phyloP scores from a whole-genome alignment of 768 basidiomycete genomes.

The Mycena pura region DNA sequence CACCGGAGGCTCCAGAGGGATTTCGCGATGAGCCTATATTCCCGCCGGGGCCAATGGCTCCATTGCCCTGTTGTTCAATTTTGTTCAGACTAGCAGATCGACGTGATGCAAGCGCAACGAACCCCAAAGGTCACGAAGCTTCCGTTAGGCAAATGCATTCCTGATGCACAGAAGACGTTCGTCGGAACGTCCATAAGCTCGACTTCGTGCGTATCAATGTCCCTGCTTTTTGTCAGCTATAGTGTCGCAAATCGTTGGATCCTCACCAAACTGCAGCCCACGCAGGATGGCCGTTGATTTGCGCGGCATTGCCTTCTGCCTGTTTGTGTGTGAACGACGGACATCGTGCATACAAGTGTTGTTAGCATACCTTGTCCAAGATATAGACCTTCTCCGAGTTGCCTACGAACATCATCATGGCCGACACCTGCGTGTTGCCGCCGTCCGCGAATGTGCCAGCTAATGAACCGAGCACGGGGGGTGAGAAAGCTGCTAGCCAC shows the following conservation, averaged over 20 bases:
- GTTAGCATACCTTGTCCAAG: slow-evolving; percentile 71
- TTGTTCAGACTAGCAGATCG: too few species aligned
- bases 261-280: slow-evolving; percentile 54
- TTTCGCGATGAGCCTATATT: slow-evolving; percentile 57
- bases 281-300: slow-evolving; percentile 64
- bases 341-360: background rate
- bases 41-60: slow-evolving; percentile 75
- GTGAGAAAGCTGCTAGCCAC: slow-evolving; percentile 32
- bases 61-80: too few species aligned
- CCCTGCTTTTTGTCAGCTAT: slow-evolving; percentile 47
- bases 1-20: slow-evolving; percentile 50
- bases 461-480: slow-evolving; percentile 33
- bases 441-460: slow-evolving; percentile 45
- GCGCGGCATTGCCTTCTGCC: slow-evolving; percentile 68
- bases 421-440: slow-evolving; percentile 43
- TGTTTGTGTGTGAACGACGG: slow-evolving; percentile 30
- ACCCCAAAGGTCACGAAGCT: slow-evolving; percentile 51
- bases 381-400: slow-evolving; percentile 76
- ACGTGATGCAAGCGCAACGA: slow-evolving; percentile 72
- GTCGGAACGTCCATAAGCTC: slow-evolving; percentile 74
- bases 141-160: slow-evolving; percentile 82
- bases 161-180: slow-evolving; percentile 81
- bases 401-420: slow-evolving; percentile 69
- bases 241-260: background rate
- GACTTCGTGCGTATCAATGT: slow-evolving; percentile 63